Conservation (phyloP, 2,329 filamentous ascomycete genomes). For the Grosmannia penicillata region DNA sequence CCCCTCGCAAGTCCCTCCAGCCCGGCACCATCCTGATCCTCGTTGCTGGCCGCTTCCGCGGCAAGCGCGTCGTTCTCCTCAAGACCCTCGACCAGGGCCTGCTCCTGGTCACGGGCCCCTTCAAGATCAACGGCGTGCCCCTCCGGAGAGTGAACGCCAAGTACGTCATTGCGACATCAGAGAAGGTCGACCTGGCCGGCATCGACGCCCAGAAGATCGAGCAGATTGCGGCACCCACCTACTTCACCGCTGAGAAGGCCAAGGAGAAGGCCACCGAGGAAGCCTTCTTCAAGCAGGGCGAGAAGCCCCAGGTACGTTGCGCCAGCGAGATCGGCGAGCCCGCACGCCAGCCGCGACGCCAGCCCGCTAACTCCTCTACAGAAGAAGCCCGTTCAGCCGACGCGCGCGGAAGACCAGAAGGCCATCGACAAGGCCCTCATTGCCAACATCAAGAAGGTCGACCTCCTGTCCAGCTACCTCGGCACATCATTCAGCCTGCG, state of each 20-base stretch:
- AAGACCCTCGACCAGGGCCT: conserved; percentile 96
- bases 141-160: conserved; percentile 86
- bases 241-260: conserved; percentile 93
- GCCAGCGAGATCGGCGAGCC: not conserved
- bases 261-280: conserved; percentile 95
- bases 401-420: conserved; percentile 95
- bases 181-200: conserved; percentile 70
- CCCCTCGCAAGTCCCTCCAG: conserved; percentile 76
- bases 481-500: conserved; percentile 93
- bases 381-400: conserved; percentile 95
- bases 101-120: conserved; percentile 96
- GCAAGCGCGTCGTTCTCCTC: conserved; percentile 98
- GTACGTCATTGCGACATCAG: conserved; percentile 85
- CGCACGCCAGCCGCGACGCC: too few relatives aligned
- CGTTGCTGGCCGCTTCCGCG: conserved; percentile 97
- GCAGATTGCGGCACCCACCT: conserved; percentile 60
- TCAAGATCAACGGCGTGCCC: conserved; percentile 99
- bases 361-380: conserved; percentile 35
- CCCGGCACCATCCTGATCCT: conserved; percentile 97
- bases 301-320: conserved; percentile 83
- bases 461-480: conserved; percentile 86
- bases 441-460: conserved; percentile 96
- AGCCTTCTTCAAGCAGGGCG: conserved; percentile 98
- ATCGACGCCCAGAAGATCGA: conserved; percentile 85
- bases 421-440: conserved; percentile 92